Evolutionary conservation across 495 filamentous ascomycete genomes (phyloP), one percentile per base, ranked within the genome.

Genomic region (Hyaloscypha bicolor): DNA sequence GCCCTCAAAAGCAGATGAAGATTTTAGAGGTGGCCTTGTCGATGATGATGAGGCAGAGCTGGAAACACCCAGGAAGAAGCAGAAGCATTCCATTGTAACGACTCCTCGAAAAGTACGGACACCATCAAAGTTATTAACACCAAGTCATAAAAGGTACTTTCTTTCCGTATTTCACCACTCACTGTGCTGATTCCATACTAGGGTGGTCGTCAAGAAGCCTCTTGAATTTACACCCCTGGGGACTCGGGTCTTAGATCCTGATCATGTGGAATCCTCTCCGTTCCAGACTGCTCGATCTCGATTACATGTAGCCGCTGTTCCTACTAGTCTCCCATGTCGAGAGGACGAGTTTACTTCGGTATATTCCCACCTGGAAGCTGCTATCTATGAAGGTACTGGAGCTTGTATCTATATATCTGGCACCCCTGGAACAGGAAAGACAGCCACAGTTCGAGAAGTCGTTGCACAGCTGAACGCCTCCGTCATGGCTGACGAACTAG

Each of bases 381-480:
- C 96, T 65, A 98, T 99, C 75, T 90, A 91, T 58, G 94, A 96
- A 66, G 96, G 94, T 45, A 90, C 91, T 5, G 96, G 96, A 9
- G 87, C 93, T 5, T 99, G 96, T 76, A 97, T 99, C 74, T 99
- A 99, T 79, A 98, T 99, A 63, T 97, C 96, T n/a, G 96, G 96
- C 48, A 97, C 94, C 0, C 96, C 96, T 0, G 96, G 96, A n/a
- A 99, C 96, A 0, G 96, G 96, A 62, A 99, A 99, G 75, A 99
- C 96, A 8, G 96, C 96, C 31, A 99, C 96, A 0, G 94, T 99
- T 9, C 91, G 96, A 64, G 96, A 98, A 78, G 95, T 97, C 3
- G 90, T 98, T 9, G 88, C 91, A 21, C 91, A 93, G 76, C 85
- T 99, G 11, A 93, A 97, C 67, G 86, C 85, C 5, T 88, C 93